Evolutionary conservation across 306 rosid species (phyloP).

Genomic region (Quercus variabilis): DNA sequence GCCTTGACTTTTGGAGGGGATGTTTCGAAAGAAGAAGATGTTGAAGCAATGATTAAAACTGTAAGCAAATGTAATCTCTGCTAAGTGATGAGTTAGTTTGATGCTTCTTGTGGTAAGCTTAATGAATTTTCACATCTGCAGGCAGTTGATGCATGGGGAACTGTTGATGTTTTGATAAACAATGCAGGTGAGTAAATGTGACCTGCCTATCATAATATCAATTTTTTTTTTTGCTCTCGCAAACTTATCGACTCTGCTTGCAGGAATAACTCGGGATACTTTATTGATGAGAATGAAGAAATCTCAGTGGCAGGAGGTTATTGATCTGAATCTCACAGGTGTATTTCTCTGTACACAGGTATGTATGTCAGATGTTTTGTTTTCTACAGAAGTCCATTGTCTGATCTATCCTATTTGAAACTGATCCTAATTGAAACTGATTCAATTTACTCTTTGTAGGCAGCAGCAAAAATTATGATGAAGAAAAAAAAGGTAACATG

Average conservation of each 20-base stretch:
- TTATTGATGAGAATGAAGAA: conserved; percentile 96
- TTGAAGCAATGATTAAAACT: conserved; percentile 83
- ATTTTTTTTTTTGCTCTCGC: conserved; percentile 7
- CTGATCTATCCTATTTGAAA: conserved; percentile 5
- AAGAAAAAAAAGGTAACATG: conserved; percentile 79
- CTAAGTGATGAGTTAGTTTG: conserved; percentile 20
- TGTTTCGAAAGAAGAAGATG: conserved; percentile 84
- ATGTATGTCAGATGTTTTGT: conserved; percentile 18
- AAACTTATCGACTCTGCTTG: conserved; percentile 21
- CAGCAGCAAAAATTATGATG: conserved; percentile 94
- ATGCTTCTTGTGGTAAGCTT: conserved; percentile 26
- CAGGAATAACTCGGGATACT: conserved; percentile 92
- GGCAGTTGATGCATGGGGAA: conserved; percentile 97
- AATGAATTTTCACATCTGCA: conserved; percentile 40
- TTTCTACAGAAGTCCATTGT: conserved; percentile 5
- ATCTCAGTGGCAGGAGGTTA: conserved; percentile 91
- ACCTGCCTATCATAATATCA: neutral
- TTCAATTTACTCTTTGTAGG: conserved; percentile 43
- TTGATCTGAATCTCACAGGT: conserved; percentile 93
- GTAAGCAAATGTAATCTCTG: conserved; percentile 41
- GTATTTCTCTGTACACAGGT: conserved; percentile 89
- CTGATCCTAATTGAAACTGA: conserved; percentile 31
- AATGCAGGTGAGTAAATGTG: conserved; percentile 67
- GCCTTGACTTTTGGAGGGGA: conserved; percentile 88
- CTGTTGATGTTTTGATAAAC: conserved; percentile 81